Conservation (phyloP, 2,329 filamentous ascomycete species). For the Dactylonectria estremocensis region DNA sequence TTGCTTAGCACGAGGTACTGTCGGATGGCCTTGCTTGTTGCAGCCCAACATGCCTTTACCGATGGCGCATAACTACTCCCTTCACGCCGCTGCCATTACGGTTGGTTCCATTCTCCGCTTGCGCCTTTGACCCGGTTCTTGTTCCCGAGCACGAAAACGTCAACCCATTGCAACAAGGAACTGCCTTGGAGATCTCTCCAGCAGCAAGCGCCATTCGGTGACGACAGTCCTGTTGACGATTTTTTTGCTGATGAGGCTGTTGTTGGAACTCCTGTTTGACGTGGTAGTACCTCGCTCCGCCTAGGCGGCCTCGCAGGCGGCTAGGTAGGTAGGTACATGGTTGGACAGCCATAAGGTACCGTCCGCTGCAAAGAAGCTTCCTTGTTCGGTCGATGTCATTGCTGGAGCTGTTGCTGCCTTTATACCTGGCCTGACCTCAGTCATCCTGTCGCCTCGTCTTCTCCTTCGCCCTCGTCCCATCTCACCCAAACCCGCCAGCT, state of each 20-base stretch:
- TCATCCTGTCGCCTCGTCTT: conserved; percentile 19
- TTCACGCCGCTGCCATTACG: conserved; percentile 28
- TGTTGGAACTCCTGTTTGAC: conserved; percentile 24
- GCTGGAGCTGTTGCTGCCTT: conserved; percentile 32
- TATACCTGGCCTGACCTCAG: conserved; percentile 25
- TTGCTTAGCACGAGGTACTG: conserved; percentile 32
- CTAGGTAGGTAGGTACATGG: conserved; percentile 24
- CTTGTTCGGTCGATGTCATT: conserved; percentile 27
- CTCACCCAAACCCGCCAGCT: conserved; percentile 16
- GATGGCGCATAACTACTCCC: conserved; percentile 34
- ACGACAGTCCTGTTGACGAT: neutral
- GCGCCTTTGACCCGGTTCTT: neutral
- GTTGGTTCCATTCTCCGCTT: conserved; percentile 14
- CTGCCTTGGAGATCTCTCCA: conserved; percentile 2
- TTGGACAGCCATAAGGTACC: conserved; percentile 12
- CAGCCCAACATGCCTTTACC: conserved; percentile 44
- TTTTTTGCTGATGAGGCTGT: conserved; percentile 1
- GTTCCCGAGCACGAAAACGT: conserved; percentile 19
- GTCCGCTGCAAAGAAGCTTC: conserved; percentile 27
- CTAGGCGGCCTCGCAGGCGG: conserved; percentile 22
- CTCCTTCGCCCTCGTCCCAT: conserved; percentile 24
- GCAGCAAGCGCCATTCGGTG: neutral
- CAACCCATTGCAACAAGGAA: conserved; percentile 5
- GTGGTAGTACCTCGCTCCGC: conserved; percentile 15
- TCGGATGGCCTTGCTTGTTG: conserved; percentile 38